These are phyloP conservation scores for Aspergillus felis DNA, from an alignment of 2,329 filamentous ascomycete species.

Conservation along the genomic window DNA sequence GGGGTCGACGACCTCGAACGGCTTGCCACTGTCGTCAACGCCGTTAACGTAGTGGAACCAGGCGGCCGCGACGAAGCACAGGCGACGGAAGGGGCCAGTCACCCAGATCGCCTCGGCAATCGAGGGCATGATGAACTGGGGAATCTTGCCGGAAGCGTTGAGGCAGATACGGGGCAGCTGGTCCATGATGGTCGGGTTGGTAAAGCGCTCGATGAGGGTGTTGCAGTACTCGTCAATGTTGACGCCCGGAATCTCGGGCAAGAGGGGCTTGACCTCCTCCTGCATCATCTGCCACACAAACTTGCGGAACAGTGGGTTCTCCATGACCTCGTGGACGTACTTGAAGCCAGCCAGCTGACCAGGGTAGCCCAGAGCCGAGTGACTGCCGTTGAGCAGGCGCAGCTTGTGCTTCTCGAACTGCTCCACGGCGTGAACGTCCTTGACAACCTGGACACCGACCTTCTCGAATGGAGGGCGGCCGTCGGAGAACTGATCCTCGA, in stretches of 20 bases:
- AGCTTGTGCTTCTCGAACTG: slow-evolving; percentile 57
- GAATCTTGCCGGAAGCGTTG: slow-evolving; percentile 53
- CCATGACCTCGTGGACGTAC: slow-evolving; percentile 54
- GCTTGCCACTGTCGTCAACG: slow-evolving; percentile 47
- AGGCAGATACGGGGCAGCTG: slow-evolving; percentile 52
- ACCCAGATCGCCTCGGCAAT: slow-evolving; percentile 44
- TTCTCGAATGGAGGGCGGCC: slow-evolving; percentile 52
- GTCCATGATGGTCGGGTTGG: slow-evolving; percentile 55
- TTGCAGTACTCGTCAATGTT: slow-evolving; percentile 52
- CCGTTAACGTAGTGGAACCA: slow-evolving; percentile 53
- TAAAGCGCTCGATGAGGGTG: slow-evolving; percentile 53
- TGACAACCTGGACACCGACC: slow-evolving; percentile 52
- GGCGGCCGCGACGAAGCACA: slow-evolving; percentile 47
- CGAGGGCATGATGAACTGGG: slow-evolving; percentile 42
- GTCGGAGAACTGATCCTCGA: slow-evolving; percentile 51
- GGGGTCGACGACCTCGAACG: slow-evolving; percentile 44
- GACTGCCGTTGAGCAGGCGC: slow-evolving; percentile 51
- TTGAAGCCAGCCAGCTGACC: slow-evolving; percentile 51
- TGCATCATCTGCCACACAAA: slow-evolving; percentile 56
- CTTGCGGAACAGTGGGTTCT: slow-evolving; percentile 45
- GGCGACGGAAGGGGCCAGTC: slow-evolving; percentile 42
- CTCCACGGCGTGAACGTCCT: slow-evolving; percentile 51
- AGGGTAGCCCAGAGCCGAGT: slow-evolving; percentile 51
- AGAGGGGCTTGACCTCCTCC: slow-evolving; percentile 50
- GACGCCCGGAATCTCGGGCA: slow-evolving; percentile 50